phyloP scores from a whole-genome alignment of 78 protist genomes.

The Bigelowiella natans region DNA sequence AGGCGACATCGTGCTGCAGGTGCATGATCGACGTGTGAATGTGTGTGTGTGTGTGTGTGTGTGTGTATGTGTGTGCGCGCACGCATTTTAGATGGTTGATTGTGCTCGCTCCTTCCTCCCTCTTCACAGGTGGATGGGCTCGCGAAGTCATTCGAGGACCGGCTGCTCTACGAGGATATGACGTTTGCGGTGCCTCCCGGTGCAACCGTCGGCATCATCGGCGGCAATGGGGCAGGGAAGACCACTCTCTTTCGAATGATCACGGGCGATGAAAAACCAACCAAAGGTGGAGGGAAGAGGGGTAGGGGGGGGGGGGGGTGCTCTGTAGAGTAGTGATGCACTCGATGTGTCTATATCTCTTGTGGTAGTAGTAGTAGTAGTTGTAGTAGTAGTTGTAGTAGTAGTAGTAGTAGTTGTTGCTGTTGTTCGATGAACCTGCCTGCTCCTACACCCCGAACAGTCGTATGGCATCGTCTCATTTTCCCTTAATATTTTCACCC shows the following conservation, averaged over 20 bases:
- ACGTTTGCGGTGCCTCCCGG: slow-evolving; percentile 25
- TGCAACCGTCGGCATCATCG: slow-evolving; percentile 31
- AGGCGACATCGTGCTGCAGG: background rate
- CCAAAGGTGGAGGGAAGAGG: background rate
- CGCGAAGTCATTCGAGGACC: background rate
- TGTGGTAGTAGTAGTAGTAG: background rate
- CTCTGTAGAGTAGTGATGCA: no score
- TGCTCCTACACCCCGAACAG: no score
- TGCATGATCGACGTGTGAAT: no score
- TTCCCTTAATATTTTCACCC: no score
- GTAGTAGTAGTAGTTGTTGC: background rate
- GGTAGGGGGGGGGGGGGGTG: no score
- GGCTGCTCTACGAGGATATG: background rate
- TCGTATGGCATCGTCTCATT: no score
- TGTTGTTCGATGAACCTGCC: background rate
- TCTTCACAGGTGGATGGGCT: background rate
- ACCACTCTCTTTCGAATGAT: background rate
- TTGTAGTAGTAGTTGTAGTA: background rate
- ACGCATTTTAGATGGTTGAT: no score
- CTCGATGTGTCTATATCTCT: no score
- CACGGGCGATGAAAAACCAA: background rate
- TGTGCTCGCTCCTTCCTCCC: background rate
- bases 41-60: no score
- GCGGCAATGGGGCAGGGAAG: slow-evolving; percentile 34
- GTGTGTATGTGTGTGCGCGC: no score